Evolutionary conservation across 75 land plant genomes (phyloP), one percentile per base, ranked within the genome.

Genomic region (Larix kaempferi): DNA sequence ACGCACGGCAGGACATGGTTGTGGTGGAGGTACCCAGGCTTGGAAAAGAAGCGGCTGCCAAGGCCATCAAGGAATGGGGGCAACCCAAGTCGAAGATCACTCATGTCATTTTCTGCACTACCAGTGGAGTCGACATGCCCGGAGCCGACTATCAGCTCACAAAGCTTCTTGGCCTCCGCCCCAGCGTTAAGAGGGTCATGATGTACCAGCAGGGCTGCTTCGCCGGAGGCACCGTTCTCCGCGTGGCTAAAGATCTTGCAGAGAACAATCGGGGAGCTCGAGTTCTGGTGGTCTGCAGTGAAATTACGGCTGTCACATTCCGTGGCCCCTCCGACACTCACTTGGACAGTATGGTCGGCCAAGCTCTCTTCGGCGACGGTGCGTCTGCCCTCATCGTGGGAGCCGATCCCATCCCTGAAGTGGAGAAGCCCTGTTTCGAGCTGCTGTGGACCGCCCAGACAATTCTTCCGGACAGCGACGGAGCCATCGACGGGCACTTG

Each of bases 281-380:
- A 17, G 89, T 88, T 57, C 79, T 88, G 52, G 80, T 82, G 55
- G 81, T 83, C 21, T 84, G 84, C 69, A 79, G 81, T 23, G 89
- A 88, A 41, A 74, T 85, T 67, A 82, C 79, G n/a, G 79, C 85
- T 0, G 82, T 82, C 27, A 78, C 81, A 5, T 88, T 88, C 78
- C 79, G 88, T 19, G 84, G 80, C 17, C 88, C 88, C 8, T 74
- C 63, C 66, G 85, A 88, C 55, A 74, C 83, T n/a, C 78, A 82
- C 65, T 73, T 82, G n/a, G 90, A 86, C 79, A 75, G 80, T 67
- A 79, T 86, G 52, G 83, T 83, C 14, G 85, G 88, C 15, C 77
- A 67, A 35, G 89, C 84, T 21, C 52, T 85, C 62, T 85, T 85
- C 41, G 89, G 85, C 41, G 90, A 88, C 65, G 90, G 90, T 12